Base-by-base conservation (phyloP, 2,329 filamentous ascomycete genomes). In the Aspergillus flavus region DNA sequence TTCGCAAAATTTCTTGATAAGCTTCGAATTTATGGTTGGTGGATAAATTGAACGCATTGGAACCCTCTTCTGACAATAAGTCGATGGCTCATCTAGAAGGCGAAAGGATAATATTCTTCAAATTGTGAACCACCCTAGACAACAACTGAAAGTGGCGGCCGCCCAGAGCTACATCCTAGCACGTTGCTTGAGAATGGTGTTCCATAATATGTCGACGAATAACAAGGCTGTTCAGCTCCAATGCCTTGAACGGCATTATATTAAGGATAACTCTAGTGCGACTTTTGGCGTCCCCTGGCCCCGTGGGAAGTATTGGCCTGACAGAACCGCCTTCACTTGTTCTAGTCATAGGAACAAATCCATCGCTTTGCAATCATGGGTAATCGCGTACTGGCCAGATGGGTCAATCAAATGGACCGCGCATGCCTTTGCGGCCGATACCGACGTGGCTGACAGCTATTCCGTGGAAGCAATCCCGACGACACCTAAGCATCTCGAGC, bases 361-460 rank as follows among this genome's bases (percentile, higher is more conserved):
- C 1, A 72, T 73, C 3, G 73, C 69, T 58, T 71, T 85, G 7
- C 82, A 87, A 64, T 85, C 85, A 0, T 88, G 86, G 86, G 76
- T 81, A 2, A 87, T 83, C 1, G 85, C 82, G 0, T 86, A 85
- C 70, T 89, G 86, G 86, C 80, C 82, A 1, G 86, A 89, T 73
- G 84, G 83, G 30, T 87, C 86, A 0, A 78, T 87, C 59, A 88
- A 88, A 69, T 89, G 86, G 86, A 86, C 84, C 2, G 86, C 81
- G 0, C 86, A 88, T 68, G 85, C 86, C 0, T 76, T 88, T 50
- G 73, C 80, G 14, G 80, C 76, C 6, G 80, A 79, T 0, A 79
- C 81, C 1, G 68, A 66, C 0, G 70, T 80, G 2, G 70, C 76
- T 5, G 77, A 80, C 2, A 76, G 78, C 19, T 86, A 86, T 68